Conservation (phyloP, 2,329 filamentous ascomycete genomes). For the Rhynchosporium graminicola region DNA sequence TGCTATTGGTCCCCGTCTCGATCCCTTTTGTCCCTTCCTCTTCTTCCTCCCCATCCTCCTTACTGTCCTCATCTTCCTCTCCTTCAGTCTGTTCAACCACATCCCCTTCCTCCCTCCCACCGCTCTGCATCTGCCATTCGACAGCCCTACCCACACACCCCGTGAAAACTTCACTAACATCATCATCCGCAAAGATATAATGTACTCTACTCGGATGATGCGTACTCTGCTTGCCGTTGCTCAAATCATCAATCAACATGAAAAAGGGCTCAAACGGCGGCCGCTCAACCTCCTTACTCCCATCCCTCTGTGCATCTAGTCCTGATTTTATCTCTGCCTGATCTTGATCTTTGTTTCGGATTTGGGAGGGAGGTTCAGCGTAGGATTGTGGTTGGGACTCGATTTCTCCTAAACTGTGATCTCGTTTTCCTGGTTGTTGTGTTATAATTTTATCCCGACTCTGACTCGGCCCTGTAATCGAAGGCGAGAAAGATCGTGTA, state of each 20-base stretch:
- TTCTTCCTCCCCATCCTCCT: slow-evolving; percentile 1
- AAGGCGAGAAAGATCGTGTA: neutral
- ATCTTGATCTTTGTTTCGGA: neutral
- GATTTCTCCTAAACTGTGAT: too few species aligned
- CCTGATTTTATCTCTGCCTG: neutral
- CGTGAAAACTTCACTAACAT: slow-evolving; percentile 71
- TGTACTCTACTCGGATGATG: slow-evolving; percentile 78
- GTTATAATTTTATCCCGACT: too few species aligned
- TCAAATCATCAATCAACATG: slow-evolving; percentile 74
- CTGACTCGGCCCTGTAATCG: too few species aligned
- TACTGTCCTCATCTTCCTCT: neutral
- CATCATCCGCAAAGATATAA: slow-evolving; percentile 93
- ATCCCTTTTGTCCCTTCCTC: neutral
- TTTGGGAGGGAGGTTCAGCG: neutral
- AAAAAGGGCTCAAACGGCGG: slow-evolving; percentile 75
- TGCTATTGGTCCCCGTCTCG: neutral
- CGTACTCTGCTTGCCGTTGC: slow-evolving; percentile 53
- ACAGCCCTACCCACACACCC: slow-evolving; percentile 53
- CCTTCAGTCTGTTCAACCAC: neutral
- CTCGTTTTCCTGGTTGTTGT: too few species aligned
- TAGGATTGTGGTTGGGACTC: neutral
- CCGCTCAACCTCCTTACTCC: neutral
- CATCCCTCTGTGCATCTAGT: neutral
- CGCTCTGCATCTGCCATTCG: neutral
- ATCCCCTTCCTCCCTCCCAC: neutral